A percentile compares a stretch with the other conserved stretches of the same genome.
Evolutionary conservation across 139 green algal species (phyloP).

Genomic region (Astrephomene gubernaculifera): DNA sequence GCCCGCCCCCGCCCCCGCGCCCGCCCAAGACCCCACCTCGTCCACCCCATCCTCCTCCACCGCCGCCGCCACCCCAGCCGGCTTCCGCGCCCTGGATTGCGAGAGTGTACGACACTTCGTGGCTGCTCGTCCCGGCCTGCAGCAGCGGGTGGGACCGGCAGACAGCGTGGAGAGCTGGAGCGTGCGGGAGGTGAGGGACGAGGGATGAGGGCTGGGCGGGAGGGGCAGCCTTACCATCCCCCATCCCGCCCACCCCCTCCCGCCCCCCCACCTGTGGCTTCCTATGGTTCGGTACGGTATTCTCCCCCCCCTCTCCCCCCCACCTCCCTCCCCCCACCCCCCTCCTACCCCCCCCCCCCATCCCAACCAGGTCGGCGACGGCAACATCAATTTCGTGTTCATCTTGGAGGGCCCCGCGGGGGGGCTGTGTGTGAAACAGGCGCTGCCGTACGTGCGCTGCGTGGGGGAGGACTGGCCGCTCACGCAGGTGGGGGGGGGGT

Average conservation of each 20-base stretch:
- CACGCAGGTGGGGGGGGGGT: slow-evolving; percentile 81
- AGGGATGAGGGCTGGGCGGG: background rate
- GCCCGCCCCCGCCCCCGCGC: background rate
- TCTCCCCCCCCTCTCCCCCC: background rate
- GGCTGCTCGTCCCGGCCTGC: slow-evolving; percentile 58
- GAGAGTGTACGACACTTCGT: slow-evolving; percentile 75
- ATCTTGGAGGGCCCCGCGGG: slow-evolving; percentile 87
- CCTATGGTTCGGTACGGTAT: too few species aligned
- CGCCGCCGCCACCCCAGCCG: background rate
- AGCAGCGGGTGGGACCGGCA: slow-evolving; percentile 61
- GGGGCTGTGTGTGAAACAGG: slow-evolving; percentile 90
- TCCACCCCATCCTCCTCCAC: background rate
- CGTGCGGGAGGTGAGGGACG: slow-evolving; percentile 75
- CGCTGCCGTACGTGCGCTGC: slow-evolving; percentile 91
- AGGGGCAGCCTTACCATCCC: background rate
- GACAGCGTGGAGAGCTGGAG: slow-evolving; percentile 54
- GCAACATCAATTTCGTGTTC: slow-evolving; percentile 99
- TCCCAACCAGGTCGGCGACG: slow-evolving; percentile 90
- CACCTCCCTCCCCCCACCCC: background rate
- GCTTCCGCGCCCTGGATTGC: slow-evolving; percentile 33
- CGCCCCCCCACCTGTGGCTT: too few species aligned
- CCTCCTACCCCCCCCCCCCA: background rate
- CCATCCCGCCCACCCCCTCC: background rate
- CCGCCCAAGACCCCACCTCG: background rate
- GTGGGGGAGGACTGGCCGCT: slow-evolving; percentile 95